phyloP scores from a whole-genome alignment of 2,329 filamentous ascomycete genomes.

The Penicillium sp. region DNA sequence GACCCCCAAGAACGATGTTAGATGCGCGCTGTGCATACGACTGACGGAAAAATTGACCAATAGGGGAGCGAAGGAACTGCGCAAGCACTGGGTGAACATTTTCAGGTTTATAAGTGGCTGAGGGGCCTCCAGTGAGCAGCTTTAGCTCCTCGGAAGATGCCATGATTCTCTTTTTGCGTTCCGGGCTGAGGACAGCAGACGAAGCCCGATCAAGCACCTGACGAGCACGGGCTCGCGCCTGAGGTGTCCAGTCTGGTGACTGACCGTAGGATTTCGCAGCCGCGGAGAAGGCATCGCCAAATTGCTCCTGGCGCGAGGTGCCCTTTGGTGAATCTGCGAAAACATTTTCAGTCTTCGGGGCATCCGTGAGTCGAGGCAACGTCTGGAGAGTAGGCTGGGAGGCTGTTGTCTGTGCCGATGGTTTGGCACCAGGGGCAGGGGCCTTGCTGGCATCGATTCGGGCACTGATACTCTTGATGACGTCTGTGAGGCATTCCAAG shows the following conservation, averaged over 20 bases:
- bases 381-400: conserved; percentile 41
- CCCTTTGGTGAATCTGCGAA: conserved; percentile 44
- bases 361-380: conserved; percentile 52
- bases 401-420: conserved; percentile 45
- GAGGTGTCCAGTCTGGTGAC: conserved; percentile 45
- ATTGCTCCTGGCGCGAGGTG: conserved; percentile 34
- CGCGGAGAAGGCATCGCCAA: conserved; percentile 44
- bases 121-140: conserved; percentile 31
- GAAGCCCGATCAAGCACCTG: conserved; percentile 41
- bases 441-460: conserved; percentile 66
- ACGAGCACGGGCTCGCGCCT: conserved; percentile 38
- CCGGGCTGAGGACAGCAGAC: conserved; percentile 39
- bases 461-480: conserved; percentile 65
- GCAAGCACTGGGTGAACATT: conserved; percentile 52
- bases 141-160: conserved; percentile 40
- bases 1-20: conserved; percentile 69
- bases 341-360: conserved; percentile 50
- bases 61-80: conserved; percentile 48
- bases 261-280: conserved; percentile 49
- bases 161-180: conserved; percentile 40
- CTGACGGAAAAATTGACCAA: conserved; percentile 70
- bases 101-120: conserved; percentile 47
- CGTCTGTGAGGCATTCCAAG: conserved; percentile 65
- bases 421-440: conserved; percentile 34
- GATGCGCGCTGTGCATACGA: conserved; percentile 66